Conservation (phyloP, 495 filamentous ascomycete species). For the Penicillium canescens region DNA sequence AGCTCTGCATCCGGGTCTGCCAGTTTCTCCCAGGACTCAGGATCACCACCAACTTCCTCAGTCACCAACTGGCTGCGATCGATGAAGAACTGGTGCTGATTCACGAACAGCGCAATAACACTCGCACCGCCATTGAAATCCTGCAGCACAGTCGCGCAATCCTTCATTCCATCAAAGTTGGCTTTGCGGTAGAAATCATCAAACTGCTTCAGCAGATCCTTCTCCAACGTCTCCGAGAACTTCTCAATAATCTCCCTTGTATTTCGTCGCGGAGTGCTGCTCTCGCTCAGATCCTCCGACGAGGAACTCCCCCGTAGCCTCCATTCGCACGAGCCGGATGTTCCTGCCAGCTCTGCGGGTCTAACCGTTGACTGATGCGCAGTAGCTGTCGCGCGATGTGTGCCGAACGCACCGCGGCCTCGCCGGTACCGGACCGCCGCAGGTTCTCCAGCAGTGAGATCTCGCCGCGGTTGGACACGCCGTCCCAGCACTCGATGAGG, state of each 20-base stretch:
- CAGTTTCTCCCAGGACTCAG: slow-evolving; percentile 83
- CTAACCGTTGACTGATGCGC: slow-evolving; percentile 82
- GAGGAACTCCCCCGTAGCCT: slow-evolving; percentile 32
- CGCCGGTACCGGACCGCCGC: slow-evolving; percentile 71
- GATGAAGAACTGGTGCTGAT: slow-evolving; percentile 99
- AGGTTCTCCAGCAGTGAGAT: slow-evolving; percentile 80
- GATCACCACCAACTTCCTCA: slow-evolving; percentile 83
- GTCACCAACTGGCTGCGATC: slow-evolving; percentile 85
- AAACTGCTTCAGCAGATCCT: slow-evolving; percentile 93
- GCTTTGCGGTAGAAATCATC: slow-evolving; percentile 92
- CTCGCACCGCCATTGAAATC: slow-evolving; percentile 96
- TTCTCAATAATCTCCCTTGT: slow-evolving; percentile 93
- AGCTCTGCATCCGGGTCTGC: slow-evolving; percentile 93
- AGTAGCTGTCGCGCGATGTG: slow-evolving; percentile 86
- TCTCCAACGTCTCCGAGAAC: slow-evolving; percentile 93
- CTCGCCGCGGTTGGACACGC: slow-evolving; percentile 83
- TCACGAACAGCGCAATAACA: slow-evolving; percentile 93
- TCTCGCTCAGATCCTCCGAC: slow-evolving; percentile 37
- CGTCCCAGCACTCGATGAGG: slow-evolving; percentile 92
- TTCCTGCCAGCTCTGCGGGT: slow-evolving; percentile 69
- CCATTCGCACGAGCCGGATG: slow-evolving; percentile 63
- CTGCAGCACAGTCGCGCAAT: slow-evolving; percentile 88
- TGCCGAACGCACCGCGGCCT: slow-evolving; percentile 86
- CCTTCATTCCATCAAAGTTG: slow-evolving; percentile 94
- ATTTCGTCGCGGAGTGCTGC: slow-evolving; percentile 51